Evolutionary conservation across 768 basidiomycete species (phyloP).

Genomic region (Boletellus ananiceps): DNA sequence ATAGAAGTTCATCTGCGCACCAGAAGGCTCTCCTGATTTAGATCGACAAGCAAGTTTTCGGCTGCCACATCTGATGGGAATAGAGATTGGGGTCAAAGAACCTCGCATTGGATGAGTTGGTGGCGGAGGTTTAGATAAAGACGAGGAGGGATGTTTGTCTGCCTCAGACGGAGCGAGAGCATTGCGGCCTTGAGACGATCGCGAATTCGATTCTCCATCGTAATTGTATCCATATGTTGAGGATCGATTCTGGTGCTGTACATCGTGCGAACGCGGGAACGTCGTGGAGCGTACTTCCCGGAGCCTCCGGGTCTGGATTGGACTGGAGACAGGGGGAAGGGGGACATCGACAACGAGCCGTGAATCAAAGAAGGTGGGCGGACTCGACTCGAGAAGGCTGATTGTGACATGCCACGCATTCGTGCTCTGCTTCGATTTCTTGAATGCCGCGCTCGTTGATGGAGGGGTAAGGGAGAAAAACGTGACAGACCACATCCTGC

Average conservation of each 20-base stretch:
- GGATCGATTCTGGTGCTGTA: not conserved
- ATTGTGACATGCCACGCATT: constrained; percentile 43
- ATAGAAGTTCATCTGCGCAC: not conserved
- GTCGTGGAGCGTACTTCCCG: constrained; percentile 2
- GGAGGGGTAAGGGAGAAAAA: constrained; percentile 17
- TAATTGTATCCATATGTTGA: constrained; percentile 1
- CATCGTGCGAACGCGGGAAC: not conserved
- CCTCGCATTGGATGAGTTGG: constrained; percentile 1
- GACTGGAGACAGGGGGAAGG: not conserved
- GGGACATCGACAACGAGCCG: constrained; percentile 8
- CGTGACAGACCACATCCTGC: constrained; percentile 23
- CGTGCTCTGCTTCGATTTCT: constrained; percentile 6
- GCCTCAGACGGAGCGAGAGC: not conserved
- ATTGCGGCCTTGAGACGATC: not conserved
- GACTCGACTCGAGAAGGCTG: constrained; percentile 24
- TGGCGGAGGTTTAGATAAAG: not conserved
- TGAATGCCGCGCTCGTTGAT: not conserved
- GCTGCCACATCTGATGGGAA: constrained; percentile 6
- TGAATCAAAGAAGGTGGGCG: constrained; percentile 17
- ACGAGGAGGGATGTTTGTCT: not conserved
- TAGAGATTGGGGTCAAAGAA: not conserved
- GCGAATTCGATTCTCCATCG: not conserved
- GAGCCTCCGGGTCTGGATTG: not conserved
- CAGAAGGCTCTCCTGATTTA: not conserved
- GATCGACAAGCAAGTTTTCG: constrained; percentile 11